Conservation (phyloP, 2,329 filamentous ascomycete genomes). For the Myriosclerotinia scirpicola region DNA sequence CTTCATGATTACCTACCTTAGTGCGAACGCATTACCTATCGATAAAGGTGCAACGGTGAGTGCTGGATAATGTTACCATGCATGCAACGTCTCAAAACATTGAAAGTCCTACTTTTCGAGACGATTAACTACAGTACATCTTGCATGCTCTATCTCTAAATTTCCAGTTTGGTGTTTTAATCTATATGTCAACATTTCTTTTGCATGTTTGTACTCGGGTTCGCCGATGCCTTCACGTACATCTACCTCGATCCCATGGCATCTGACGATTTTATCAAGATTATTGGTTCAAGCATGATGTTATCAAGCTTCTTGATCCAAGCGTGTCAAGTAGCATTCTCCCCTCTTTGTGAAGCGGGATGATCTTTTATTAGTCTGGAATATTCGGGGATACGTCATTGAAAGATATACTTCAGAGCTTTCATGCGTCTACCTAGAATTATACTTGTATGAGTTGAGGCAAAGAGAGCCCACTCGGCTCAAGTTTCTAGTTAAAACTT, state of each 20-base stretch:
- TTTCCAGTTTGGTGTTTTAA: no score
- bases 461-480: background rate
- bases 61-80: constrained; percentile 7
- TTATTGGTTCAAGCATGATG: background rate
- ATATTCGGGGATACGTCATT: background rate
- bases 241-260: background rate
- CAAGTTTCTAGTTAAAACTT: background rate
- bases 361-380: background rate
- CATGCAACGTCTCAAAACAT: constrained; percentile 16
- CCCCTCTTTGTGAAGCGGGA: background rate
- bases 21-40: background rate
- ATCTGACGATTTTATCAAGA: background rate
- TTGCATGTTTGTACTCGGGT: constrained; percentile 6
- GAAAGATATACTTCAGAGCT: no score
- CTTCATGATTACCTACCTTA: background rate
- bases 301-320: background rate
- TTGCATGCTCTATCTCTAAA: background rate
- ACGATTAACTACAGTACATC: background rate
- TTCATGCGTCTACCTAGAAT: background rate
- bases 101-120: constrained; percentile 2
- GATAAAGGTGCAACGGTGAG: background rate
- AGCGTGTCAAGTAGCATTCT: background rate
- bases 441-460: background rate
- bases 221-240: constrained; percentile 9
- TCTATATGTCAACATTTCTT: background rate